phyloP scores from a whole-genome alignment of 1,139 yeast species.

The Geotrichum europaeum region DNA sequence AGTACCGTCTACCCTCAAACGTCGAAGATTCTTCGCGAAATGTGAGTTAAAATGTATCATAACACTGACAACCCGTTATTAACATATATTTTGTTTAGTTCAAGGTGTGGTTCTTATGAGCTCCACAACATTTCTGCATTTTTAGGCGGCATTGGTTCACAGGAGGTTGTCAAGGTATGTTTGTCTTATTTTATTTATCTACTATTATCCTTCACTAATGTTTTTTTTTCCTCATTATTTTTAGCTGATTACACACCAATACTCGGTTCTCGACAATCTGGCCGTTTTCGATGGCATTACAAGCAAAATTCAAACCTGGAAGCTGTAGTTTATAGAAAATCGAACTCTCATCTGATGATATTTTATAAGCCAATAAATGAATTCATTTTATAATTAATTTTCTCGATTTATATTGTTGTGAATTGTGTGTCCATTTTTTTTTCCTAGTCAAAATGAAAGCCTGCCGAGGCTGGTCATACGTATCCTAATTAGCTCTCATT shows the following conservation, averaged over 20 bases:
- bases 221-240: conserved; percentile 20
- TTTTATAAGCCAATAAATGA: neutral
- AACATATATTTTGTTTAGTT: conserved; percentile 10
- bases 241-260: conserved; percentile 58
- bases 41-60: conserved; percentile 17
- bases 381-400: no score
- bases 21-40: conserved; percentile 22
- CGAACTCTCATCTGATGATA: neutral
- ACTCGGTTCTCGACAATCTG: conserved; percentile 62
- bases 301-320: conserved; percentile 48
- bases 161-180: conserved; percentile 55
- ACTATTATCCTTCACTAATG: neutral
- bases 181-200: neutral
- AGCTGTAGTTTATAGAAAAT: conserved; percentile 31
- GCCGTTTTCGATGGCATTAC: conserved; percentile 62
- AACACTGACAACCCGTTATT: neutral
- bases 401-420: no score
- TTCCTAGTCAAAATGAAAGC: neutral
- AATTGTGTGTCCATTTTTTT: neutral
- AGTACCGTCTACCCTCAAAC: conserved; percentile 15
- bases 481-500: neutral
- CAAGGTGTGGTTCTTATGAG: conserved; percentile 40
- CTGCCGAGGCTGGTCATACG: neutral
- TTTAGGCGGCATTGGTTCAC: conserved; percentile 77
- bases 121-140: conserved; percentile 47